Conservation (phyloP, 306 rosid species). For the Vicia villosa region DNA sequence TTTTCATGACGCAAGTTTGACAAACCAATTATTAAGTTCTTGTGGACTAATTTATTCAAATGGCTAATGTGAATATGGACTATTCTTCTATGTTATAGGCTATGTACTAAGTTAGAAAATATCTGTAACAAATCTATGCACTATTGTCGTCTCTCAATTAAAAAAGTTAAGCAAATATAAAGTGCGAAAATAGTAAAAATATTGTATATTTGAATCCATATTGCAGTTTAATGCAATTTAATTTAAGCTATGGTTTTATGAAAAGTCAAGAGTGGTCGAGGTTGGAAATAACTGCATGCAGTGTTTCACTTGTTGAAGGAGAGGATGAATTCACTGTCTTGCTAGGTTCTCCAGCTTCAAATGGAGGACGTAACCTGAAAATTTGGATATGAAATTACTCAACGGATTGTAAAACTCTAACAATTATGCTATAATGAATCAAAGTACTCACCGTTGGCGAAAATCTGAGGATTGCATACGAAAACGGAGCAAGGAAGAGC, state of each 20-base stretch:
- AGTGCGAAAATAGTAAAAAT: too few species aligned
- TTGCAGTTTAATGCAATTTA: background rate
- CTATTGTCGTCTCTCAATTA: too few species aligned
- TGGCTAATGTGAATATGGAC: too few species aligned
- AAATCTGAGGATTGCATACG: slow-evolving; percentile 40
- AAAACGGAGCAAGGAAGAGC: slow-evolving; percentile 42
- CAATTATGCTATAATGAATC: background rate
- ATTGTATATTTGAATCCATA: slow-evolving; percentile 1
- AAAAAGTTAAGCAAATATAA: too few species aligned
- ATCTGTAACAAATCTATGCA: too few species aligned
- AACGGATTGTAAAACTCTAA: background rate
- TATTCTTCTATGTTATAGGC: too few species aligned
- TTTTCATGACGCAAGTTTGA: too few species aligned
- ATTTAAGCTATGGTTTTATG: slow-evolving; percentile 16
- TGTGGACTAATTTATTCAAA: too few species aligned
- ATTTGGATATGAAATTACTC: slow-evolving; percentile 16
- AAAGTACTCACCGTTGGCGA: slow-evolving; percentile 48
- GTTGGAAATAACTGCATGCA: slow-evolving; percentile 10
- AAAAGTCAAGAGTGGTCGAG: slow-evolving; percentile 19
- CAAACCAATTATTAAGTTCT: too few species aligned
- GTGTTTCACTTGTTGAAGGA: slow-evolving; percentile 33
- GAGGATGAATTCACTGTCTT: slow-evolving; percentile 29
- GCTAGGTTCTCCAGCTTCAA: slow-evolving; percentile 42
- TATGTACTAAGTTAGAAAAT: too few species aligned
- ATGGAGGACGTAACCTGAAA: slow-evolving; percentile 42